Percentiles rank a stretch among this genome's conserved stretches.
These are phyloP conservation scores for Hypoxylon sp. DNA, from an alignment of 2,329 filamentous ascomycete species.

Conservation along the genomic window DNA sequence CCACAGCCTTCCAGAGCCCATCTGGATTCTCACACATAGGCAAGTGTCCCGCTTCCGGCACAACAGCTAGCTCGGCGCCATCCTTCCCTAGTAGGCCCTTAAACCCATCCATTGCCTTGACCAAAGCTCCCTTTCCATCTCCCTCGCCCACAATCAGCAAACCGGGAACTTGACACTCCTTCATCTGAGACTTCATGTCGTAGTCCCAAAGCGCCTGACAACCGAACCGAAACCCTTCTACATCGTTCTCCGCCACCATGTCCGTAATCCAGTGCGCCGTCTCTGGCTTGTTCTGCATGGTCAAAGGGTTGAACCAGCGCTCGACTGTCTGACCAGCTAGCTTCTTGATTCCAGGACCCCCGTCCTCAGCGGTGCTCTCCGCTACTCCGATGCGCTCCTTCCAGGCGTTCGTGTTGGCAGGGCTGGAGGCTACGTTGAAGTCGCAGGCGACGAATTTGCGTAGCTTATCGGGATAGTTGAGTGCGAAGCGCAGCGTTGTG, in stretches of 20 bases:
- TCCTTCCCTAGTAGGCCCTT: conserved; percentile 62
- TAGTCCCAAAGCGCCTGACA: conserved; percentile 78
- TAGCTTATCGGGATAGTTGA: conserved; percentile 83
- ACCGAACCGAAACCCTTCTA: conserved; percentile 73
- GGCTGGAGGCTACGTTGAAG: conserved; percentile 76
- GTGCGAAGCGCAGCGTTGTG: conserved; percentile 76
- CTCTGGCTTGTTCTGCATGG: conserved; percentile 55
- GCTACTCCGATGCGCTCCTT: conserved; percentile 76
- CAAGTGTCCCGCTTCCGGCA: conserved; percentile 78
- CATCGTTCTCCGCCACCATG: conserved; percentile 74
- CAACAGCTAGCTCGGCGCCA: conserved; percentile 67
- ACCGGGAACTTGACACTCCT: conserved; percentile 63
- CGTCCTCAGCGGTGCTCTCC: conserved; percentile 58
- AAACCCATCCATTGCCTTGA: conserved; percentile 82
- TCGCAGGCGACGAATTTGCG: conserved; percentile 85
- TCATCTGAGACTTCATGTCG: conserved; percentile 68
- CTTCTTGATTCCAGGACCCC: conserved; percentile 66
- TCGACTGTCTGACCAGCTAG: conserved; percentile 76
- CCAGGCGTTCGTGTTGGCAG: conserved; percentile 82
- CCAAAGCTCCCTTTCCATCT: conserved; percentile 75
- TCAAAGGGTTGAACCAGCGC: conserved; percentile 78
- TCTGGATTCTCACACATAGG: conserved; percentile 82
- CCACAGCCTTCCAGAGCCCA: conserved; percentile 71
- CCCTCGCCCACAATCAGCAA: conserved; percentile 76
- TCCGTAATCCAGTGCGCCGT: conserved; percentile 66